Conservation (phyloP, 257 asterid genomes). For the Scutellaria minor region DNA sequence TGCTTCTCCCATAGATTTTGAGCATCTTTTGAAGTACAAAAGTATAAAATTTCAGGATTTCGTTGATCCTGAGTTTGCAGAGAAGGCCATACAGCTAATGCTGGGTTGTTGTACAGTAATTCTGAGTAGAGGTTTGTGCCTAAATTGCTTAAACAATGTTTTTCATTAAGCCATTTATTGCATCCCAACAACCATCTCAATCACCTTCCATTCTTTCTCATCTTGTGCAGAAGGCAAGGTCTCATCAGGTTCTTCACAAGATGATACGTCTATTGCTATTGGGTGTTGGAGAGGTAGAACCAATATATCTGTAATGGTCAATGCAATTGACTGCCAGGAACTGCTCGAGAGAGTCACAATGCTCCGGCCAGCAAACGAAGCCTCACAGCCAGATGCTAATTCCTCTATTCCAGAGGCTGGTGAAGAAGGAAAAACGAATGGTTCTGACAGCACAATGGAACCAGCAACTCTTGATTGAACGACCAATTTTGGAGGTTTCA, state of each 20-base stretch:
- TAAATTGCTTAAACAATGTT: background rate
- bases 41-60: constrained; percentile 77
- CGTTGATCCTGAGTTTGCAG: constrained; percentile 60
- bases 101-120: constrained; percentile 87
- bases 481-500: constrained; percentile 28
- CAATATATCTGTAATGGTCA: constrained; percentile 78
- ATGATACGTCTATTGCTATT: constrained; percentile 65
- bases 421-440: constrained; percentile 33
- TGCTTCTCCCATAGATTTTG: constrained; percentile 76
- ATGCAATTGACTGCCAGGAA: constrained; percentile 79
- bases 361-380: constrained; percentile 41
- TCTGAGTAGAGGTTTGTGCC: constrained; percentile 62
- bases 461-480: constrained; percentile 36
- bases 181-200: background rate
- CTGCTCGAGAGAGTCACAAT: constrained; percentile 65
- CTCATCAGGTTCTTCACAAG: constrained; percentile 47
- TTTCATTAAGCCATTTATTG: background rate
- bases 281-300: constrained; percentile 95
- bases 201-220: constrained; percentile 11
- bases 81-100: constrained; percentile 69
- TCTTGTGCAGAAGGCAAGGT: constrained; percentile 51
- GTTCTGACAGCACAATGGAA: constrained; percentile 32
- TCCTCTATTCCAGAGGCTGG: constrained; percentile 35
- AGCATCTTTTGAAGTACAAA: constrained; percentile 81
- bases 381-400: constrained; percentile 23